A percentile compares a stretch with the other conserved stretches of the same genome.
phyloP scores from a whole-genome alignment of 805 yeast genomes.

The Kluyveromyces siamensis region DNA sequence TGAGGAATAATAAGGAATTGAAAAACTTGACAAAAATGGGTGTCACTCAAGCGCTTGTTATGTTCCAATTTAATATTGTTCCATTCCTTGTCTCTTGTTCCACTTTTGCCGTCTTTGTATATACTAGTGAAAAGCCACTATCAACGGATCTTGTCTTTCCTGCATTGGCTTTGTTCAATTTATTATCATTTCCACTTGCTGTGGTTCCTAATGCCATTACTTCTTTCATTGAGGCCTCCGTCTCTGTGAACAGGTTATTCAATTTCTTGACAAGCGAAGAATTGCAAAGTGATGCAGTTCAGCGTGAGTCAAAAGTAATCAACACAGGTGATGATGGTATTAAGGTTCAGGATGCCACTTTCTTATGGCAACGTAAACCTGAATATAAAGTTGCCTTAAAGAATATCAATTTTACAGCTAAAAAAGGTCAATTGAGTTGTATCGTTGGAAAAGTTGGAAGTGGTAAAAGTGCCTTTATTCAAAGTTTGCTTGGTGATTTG shows the following conservation, averaged over 20 bases:
- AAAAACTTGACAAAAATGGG: slow-evolving; percentile 69
- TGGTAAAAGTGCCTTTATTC: slow-evolving; percentile 79
- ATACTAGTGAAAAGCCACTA: slow-evolving; percentile 51
- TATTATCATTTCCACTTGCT: slow-evolving; percentile 84
- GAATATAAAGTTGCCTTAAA: slow-evolving; percentile 59
- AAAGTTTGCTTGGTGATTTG: slow-evolving; percentile 74
- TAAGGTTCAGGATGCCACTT: slow-evolving; percentile 54
- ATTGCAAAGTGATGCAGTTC: slow-evolving; percentile 67
- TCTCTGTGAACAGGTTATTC: slow-evolving; percentile 66
- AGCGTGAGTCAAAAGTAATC: slow-evolving; percentile 33
- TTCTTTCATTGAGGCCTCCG: slow-evolving; percentile 79
- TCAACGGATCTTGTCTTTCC: slow-evolving; percentile 90
- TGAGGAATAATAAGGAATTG: slow-evolving; percentile 83
- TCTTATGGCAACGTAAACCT: slow-evolving; percentile 70
- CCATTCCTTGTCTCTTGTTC: slow-evolving; percentile 86
- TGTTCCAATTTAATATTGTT: slow-evolving; percentile 73
- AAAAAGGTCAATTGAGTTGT: slow-evolving; percentile 73
- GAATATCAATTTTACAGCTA: slow-evolving; percentile 52
- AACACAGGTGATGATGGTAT: slow-evolving; percentile 62
- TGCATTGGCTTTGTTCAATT: slow-evolving; percentile 78
- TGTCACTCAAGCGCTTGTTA: slow-evolving; percentile 56
- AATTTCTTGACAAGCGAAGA: slow-evolving; percentile 69
- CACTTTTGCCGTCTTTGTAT: slow-evolving; percentile 76
- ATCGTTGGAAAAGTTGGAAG: slow-evolving; percentile 85
- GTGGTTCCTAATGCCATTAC: slow-evolving; percentile 88